A percentile compares a stretch with the other conserved stretches of the same genome.
Conservation (phyloP, 1,284 basidiomycete species). For the Gomphus bonarii region DNA sequence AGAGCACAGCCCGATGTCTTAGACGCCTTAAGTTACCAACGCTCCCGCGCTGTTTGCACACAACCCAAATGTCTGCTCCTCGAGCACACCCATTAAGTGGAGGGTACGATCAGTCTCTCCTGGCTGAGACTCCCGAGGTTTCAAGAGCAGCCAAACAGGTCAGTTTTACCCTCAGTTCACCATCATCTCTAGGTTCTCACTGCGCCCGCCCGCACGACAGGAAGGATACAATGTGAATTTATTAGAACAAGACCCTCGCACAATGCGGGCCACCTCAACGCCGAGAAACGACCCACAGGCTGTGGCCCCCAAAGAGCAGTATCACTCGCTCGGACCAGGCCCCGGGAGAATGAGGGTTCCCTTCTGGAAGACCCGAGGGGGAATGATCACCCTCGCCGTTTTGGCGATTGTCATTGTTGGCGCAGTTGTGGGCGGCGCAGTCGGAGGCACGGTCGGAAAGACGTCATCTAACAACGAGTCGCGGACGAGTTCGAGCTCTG, state of each 20-base stretch:
- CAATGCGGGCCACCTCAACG: conserved; percentile 15
- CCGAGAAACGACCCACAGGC: conserved; percentile 14
- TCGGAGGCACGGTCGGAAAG: conserved; percentile 34
- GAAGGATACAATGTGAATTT: conserved; percentile 44
- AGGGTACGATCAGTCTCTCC: conserved; percentile 33
- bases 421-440: conserved; percentile 49
- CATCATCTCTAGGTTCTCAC: background rate
- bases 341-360: conserved; percentile 21
- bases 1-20: background rate
- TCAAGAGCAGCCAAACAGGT: conserved; percentile 39
- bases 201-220: conserved; percentile 20
- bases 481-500: too few species aligned
- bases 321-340: conserved; percentile 10
- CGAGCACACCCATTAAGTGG: background rate
- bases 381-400: conserved; percentile 28
- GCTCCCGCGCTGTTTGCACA: background rate
- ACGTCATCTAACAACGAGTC: too few species aligned
- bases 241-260: conserved; percentile 23
- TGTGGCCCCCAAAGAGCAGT: conserved; percentile 13
- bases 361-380: conserved; percentile 26
- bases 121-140: conserved; percentile 31
- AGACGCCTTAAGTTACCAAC: background rate
- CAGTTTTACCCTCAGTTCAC: background rate
- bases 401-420: conserved; percentile 34
- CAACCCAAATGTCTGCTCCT: conserved; percentile 6